Base-by-base conservation (phyloP, 441 rosid genomes). In the Pelargonium citronellum region DNA sequence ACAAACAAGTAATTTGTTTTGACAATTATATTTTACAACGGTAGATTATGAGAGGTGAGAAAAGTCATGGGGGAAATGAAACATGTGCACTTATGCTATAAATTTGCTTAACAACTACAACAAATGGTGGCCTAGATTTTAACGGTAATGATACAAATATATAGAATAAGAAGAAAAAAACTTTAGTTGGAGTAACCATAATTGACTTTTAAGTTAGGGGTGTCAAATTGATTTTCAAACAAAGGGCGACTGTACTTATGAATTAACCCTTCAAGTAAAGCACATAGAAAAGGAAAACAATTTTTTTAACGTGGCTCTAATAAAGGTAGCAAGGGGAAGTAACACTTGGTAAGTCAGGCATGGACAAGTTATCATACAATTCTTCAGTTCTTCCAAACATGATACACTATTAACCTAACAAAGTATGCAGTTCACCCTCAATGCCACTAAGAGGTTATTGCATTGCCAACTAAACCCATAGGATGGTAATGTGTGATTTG, bases 401-500 rank as follows among this genome's bases (percentile, higher is more conserved):
- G 24, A 55, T 22, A 34, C 5, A 34, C 65, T 53, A 30, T 55
- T 6, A 41, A 44, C 12, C 57, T 5, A 34, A 46, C 63, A 34
- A 16, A 13, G 67, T 17, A 60, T 24, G 63, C 71, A 13, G 20
- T 58, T 7, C 20, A 64, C 43, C 67, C 13, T 66, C 58, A 24
- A n/a, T 30, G 1, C 19, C 39, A 58, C n/a, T 66, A 71, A 66
- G 0, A 49, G 6, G 60, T 27, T 10, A 44, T 5, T 44, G 64
- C 44, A 65, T 53, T 34, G n/a, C 47, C 73, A 58, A 55, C 55
- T 67, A 64, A 71, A 70, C 16, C 51, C 64, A 67, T 71, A 47
- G 30, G 70, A 43, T 3, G 41, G 4, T 43, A 64, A 64, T 70
- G 57, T 64, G 66, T 41, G 66, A 41, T 64, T 66, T 65, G 75